Evolutionary conservation across 2,329 filamentous ascomycete species (phyloP).

Genomic region (Colletotrichum cereale): DNA sequence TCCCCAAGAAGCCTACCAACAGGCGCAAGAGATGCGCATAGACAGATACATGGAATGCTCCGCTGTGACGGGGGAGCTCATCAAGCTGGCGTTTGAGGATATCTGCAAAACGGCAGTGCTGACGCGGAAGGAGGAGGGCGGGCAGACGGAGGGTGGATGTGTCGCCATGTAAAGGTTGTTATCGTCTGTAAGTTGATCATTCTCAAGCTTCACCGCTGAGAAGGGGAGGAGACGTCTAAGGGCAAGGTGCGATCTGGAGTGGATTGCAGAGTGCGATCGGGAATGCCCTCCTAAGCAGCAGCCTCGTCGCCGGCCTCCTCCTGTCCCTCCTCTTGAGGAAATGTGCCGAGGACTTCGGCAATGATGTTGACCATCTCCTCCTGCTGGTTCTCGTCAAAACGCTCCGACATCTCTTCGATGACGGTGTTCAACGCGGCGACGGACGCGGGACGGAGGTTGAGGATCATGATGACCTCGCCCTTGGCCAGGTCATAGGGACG

Average conservation of each 20-base stretch:
- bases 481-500: slow-evolving; percentile 73
- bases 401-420: slow-evolving; percentile 73
- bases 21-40: slow-evolving; percentile 69
- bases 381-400: slow-evolving; percentile 71
- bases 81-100: slow-evolving; percentile 70
- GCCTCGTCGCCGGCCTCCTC: slow-evolving; percentile 52
- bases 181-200: not conserved
- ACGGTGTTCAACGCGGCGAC: slow-evolving; percentile 71
- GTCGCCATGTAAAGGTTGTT: slow-evolving; percentile 57
- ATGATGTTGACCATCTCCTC: slow-evolving; percentile 69
- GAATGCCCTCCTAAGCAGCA: slow-evolving; percentile 42
- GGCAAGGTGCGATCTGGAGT: slow-evolving; percentile 39
- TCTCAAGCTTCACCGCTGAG: not conserved
- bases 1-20: slow-evolving; percentile 70
- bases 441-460: slow-evolving; percentile 73
- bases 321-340: slow-evolving; percentile 48
- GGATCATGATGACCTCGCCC: slow-evolving; percentile 76
- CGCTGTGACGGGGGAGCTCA: slow-evolving; percentile 69
- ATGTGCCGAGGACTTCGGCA: slow-evolving; percentile 68
- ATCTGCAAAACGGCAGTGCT: slow-evolving; percentile 68
- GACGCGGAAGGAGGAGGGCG: slow-evolving; percentile 59
- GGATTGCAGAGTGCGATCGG: slow-evolving; percentile 6
- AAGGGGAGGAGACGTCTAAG: slow-evolving; percentile 40
- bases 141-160: slow-evolving; percentile 69
- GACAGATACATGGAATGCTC: slow-evolving; percentile 76